Evolutionary conservation across 2,329 filamentous ascomycete genomes (phyloP), one percentile per base, ranked within the genome.

Genomic region (Verticillium albo-atrum): DNA sequence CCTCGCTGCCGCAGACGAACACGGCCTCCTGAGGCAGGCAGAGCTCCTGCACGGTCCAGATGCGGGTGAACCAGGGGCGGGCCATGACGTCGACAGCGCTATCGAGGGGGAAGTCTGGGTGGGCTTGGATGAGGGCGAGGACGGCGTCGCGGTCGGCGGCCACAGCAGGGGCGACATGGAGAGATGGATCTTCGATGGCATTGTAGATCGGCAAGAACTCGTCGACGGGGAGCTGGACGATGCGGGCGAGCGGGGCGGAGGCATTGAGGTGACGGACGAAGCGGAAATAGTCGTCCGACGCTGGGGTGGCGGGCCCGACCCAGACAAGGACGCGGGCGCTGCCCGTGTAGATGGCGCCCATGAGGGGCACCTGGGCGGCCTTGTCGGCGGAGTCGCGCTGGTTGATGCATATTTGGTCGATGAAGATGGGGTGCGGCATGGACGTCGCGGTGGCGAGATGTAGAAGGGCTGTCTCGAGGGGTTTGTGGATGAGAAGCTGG

Each of bases 21-120:
- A 34, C 57, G 14, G 65, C 42, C 3, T 57, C 34, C 6, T 47
- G 25, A 7, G 62, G 59, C n/a, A 65, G 37, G 56, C 60, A 63
- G 1, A 67, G 67, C 52, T 74, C 73, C 61, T 74, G 72, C 6
- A 75, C 70, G 3, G 66, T 68, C 73, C 73, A 75, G 1, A 74
- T 61, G 5, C 73, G 71, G 25, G 58, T 63, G 58, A 70, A 68
- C 72, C 72, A 74, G 1, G 58, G 7, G 4, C 71, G 64, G 14
- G 63, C 57, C 28, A 74, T 62, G 2, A 73, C 61, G 27, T 71
- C 70, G 1, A 60, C 54, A n/a, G 67, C 60, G 6, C 67, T 69
- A 3, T 63, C 57, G 1, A 72, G 42, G 3, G 71, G 71, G 42
- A 67, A 73, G 1, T 62, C 30, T 2, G 67, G 67, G 32, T 65